Percentiles rank a stretch among this genome's conserved stretches.
These are phyloP conservation scores for Gardenia jasminoides DNA, from an alignment of 257 asterid species.

Conservation along the genomic window DNA sequence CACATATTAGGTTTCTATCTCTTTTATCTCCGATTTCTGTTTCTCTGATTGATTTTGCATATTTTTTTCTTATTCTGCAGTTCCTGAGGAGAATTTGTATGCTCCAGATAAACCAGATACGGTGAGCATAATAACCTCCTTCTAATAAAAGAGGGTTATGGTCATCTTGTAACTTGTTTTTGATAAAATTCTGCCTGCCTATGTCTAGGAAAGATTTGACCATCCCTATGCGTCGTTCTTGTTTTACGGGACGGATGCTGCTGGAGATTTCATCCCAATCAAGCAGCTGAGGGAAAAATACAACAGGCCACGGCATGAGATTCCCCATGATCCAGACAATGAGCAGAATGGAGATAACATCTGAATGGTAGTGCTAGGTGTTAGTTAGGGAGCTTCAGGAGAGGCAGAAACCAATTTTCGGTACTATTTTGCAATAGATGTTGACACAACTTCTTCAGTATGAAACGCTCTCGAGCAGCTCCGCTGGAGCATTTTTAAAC, in stretches of 20 bases:
- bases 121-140: conserved; percentile 41
- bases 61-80: conserved; percentile 44
- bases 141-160: neutral
- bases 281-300: conserved; percentile 91
- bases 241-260: conserved; percentile 81
- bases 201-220: conserved; percentile 66
- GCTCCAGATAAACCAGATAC: conserved; percentile 50
- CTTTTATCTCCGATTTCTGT: neutral
- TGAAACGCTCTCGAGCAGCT: conserved; percentile 5
- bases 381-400: neutral
- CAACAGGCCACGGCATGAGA: conserved; percentile 78
- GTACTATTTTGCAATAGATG: neutral
- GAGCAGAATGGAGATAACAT: conserved; percentile 45
- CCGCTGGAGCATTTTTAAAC: neutral
- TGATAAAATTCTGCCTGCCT: conserved; percentile 11
- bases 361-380: conserved; percentile 20
- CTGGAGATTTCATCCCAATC: conserved; percentile 91
- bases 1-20: neutral
- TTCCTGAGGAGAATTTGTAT: conserved; percentile 78
- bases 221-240: conserved; percentile 89
- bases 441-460: neutral
- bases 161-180: conserved; percentile 10
- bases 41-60: conserved; percentile 5
- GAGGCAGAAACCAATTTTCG: neutral
- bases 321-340: conserved; percentile 57